Base-by-base conservation (phyloP, 352 stramenopile species). In the Blastocystis sp. region DNA sequence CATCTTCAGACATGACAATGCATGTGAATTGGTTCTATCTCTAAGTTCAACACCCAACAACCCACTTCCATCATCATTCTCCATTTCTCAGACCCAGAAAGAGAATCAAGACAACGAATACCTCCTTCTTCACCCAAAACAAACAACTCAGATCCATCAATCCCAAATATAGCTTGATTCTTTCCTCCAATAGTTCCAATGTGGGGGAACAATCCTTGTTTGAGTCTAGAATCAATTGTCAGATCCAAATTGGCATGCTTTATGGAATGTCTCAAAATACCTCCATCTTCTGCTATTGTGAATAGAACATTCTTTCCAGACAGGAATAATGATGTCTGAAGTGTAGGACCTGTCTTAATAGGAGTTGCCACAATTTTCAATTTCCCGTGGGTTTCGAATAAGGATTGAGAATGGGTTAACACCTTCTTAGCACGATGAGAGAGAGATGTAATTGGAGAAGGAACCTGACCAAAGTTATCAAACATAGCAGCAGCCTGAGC, bases 401-500 rank as follows among this genome's bases (percentile, higher is more conserved):
- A 21, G 11, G 49, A 21, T 21, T 57, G 11, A 21, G 49, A 57
- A 21, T 12, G 49, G 49, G 11, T 21, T 12, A 12, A 21, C 11
- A 21, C 12, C 49, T 57, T 57, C 49, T 57, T 57, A 21, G 49
- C 49, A 21, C 49, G 49, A 21, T 57, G 49, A 21, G 49, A 21
- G 21, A 57, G 49, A 12, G 49, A 57, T 12, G 49, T 43, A 21
- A 80, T 52, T 19, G 52, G 69, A 2, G 16, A 11, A 14, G 78
- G 78, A 29, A 58, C 0, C 78, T 73, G 39, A n/a, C 78, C 78
- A 46, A 88, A 88, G 78, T 69, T 69, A 32, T 88, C 78, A 24
- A 71, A 27, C 59, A 69, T 78, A 6, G 69, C 39, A 3, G 66
- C 59, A 3, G 46, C 32, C 42, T 73, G 66, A 4, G 19, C 42